Base-by-base conservation (phyloP, 1,139 yeast species). In the Suhomyces chickasaworum region DNA sequence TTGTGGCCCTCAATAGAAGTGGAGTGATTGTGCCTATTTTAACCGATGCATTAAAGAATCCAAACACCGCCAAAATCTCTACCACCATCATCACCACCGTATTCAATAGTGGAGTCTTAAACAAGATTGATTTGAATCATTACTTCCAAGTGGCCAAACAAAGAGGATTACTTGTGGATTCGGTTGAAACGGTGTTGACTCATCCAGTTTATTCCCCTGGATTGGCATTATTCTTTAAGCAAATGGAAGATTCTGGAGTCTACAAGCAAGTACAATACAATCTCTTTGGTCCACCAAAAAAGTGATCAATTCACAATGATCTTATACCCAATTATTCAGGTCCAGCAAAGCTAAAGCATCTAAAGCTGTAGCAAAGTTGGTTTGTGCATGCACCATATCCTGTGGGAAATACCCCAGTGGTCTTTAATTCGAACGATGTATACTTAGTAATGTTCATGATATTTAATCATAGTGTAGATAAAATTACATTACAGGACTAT, bases 81-180 rank as follows among this genome's bases (percentile, higher is more conserved):
- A 56, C 60, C n/a, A 47, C 56, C 34, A 53, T 74, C 9, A 56
- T 59, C 3, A 47, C 48, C 13, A 63, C 63, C 29, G 53, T 73
- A 18, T 72, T 73, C 53, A 52, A 65, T 21, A 59, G 63, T 29
- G 77, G 76, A 3, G 70, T 61, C 1, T 63, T 73, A 39, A 59
- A 69, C 52, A 55, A 58, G 22, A 44, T 70, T 35, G 71, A 70
- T 48, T 35, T 65, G 16, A 56, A 61, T 42, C 42, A 51, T 1
- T 54, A 55, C 46, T 69, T 50, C 46, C 52, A 49, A 4, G 35
- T 58, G 17, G 62, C 63, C 20, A 73, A 71, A 52, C 59, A 63
- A 41, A 41, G 52, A 4, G 57, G 59, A 2, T 13, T 51, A 1
- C 52, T 73, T 43, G 52, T 66, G 17, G 55, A 65, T 41, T 55